Percentiles rank a stretch among this genome's conserved stretches.
phyloP scores from a whole-genome alignment of 352 stramenopile species.

The Phytophthora pluvialis region DNA sequence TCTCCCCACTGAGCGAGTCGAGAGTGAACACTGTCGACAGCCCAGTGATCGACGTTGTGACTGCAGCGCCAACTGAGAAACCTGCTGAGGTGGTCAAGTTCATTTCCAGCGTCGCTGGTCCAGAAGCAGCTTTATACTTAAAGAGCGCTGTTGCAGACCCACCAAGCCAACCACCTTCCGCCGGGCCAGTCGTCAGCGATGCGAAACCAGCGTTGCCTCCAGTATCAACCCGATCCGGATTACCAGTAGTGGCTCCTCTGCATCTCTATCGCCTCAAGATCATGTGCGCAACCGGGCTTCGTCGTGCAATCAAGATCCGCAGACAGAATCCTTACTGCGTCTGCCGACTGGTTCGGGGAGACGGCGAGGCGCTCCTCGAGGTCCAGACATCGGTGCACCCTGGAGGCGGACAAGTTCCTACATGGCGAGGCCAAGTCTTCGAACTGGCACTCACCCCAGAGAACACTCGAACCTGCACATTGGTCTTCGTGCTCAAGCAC shows the following conservation, averaged over 20 bases:
- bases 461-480: conserved; percentile 28
- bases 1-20: conserved; percentile 2
- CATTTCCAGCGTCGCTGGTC: neutral
- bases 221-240: conserved; percentile 16
- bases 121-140: conserved; percentile 1
- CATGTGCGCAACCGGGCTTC: conserved; percentile 22
- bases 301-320: conserved; percentile 24
- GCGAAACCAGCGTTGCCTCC: conserved; percentile 11
- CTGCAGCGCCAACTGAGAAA: neutral
- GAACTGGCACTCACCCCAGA: conserved; percentile 30
- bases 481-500: conserved; percentile 39
- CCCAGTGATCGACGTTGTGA: neutral
- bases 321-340: conserved; percentile 36
- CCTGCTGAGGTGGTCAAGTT: neutral
- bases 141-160: conserved; percentile 9
- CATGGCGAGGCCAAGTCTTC: conserved; percentile 34
- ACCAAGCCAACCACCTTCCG: neutral
- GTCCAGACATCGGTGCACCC: conserved; percentile 33
- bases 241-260: conserved; percentile 8
- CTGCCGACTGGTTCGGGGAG: conserved; percentile 29
- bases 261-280: conserved; percentile 37
- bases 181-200: neutral
- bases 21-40: neutral
- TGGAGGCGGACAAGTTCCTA: conserved; percentile 29
- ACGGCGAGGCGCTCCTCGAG: conserved; percentile 29